phyloP scores from a whole-genome alignment of 306 rosid species.

The Glycine tomentella region DNA sequence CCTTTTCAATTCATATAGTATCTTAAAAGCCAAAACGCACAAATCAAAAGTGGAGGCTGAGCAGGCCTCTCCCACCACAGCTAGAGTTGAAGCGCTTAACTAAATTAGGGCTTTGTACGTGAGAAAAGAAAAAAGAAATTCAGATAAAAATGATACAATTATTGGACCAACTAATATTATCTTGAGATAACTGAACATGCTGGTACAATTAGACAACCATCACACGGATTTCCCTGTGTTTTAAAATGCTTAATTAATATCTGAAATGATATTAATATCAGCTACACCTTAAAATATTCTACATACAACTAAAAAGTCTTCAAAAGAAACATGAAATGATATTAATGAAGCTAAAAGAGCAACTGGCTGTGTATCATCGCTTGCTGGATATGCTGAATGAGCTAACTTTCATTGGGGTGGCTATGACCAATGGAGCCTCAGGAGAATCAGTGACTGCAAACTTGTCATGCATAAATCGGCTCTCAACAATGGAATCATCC shows the following conservation, averaged over 20 bases:
- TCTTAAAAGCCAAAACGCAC: not conserved
- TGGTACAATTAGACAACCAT: constrained; percentile 48
- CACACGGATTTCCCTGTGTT: constrained; percentile 20
- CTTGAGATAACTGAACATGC: constrained; percentile 30
- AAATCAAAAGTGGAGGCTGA: not conserved
- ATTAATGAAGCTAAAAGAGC: constrained; percentile 45
- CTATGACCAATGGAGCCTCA: constrained; percentile 96
- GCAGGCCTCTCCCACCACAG: not conserved
- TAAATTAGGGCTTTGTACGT: not conserved
- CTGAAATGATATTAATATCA: not conserved
- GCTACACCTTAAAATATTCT: constrained; percentile 38
- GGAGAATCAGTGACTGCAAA: constrained; percentile 93
- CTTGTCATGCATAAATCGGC: constrained; percentile 96
- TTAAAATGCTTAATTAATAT: not conserved
- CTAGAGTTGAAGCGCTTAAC: too few species aligned
- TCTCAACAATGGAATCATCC: constrained; percentile 95
- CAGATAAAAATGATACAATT: constrained; percentile 29
- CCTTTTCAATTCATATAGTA: constrained; percentile 16
- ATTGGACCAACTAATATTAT: constrained; percentile 35
- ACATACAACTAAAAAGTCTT: constrained; percentile 48
- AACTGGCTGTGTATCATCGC: constrained; percentile 53
- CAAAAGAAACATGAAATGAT: constrained; percentile 48
- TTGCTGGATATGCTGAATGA: constrained; percentile 93
- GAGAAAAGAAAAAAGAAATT: not conserved
- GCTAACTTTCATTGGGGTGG: constrained; percentile 98